Conservation (phyloP, 345 rosid genomes). For the Melaleuca quinquenervia region DNA sequence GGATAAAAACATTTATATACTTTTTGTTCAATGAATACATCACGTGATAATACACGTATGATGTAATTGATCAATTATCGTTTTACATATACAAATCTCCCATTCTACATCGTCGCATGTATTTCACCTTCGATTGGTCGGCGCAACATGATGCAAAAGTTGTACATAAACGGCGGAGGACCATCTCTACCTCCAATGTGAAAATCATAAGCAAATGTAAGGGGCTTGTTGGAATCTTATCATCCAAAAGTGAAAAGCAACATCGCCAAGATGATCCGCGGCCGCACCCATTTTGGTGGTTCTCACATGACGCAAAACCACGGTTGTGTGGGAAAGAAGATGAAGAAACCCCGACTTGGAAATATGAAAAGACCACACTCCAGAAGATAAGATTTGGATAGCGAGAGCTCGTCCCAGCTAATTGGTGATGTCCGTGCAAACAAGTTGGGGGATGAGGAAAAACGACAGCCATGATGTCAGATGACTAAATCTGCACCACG, state of each 20-base stretch:
- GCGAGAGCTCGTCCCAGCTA: background rate
- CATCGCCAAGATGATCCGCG: background rate
- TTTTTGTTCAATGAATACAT: background rate
- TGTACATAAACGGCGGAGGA: background rate
- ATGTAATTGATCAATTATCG: background rate
- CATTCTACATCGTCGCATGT: background rate
- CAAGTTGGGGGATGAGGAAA: background rate
- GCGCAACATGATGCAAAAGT: background rate
- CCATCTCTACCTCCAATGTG: background rate
- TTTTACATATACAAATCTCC: background rate
- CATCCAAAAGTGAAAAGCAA: background rate
- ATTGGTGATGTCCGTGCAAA: background rate
- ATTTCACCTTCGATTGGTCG: background rate
- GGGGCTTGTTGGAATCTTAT: background rate
- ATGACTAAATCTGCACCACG: background rate
- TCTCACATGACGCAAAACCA: background rate
- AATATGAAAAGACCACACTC: background rate
- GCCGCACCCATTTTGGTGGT: background rate
- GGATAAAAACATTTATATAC: no score
- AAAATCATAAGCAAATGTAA: background rate
- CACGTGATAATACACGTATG: background rate
- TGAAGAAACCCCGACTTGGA: background rate
- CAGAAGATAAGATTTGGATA: background rate
- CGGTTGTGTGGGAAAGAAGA: background rate
- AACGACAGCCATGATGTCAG: background rate